Evolutionary conservation across 78 protist species (phyloP).

Genomic region (Mantamonas sphyraenae): DNA sequence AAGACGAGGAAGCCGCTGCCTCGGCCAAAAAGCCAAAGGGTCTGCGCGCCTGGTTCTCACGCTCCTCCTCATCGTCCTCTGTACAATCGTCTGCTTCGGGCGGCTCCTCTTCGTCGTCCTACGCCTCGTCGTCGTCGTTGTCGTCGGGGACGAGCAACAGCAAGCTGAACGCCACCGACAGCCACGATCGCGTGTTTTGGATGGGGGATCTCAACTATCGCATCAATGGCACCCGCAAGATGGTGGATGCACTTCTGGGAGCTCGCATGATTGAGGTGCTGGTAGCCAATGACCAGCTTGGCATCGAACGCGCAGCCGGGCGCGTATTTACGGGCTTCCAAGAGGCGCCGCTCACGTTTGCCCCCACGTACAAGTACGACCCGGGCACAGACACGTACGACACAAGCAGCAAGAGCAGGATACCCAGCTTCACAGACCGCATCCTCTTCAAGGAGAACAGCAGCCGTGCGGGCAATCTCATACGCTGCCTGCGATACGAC

Average conservation of each 20-base stretch:
- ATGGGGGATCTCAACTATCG: constrained; percentile 58
- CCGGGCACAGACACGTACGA: constrained; percentile 49
- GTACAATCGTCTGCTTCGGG: no score
- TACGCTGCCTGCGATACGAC: no score
- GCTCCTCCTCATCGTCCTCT: no score
- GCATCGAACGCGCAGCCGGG: neutral
- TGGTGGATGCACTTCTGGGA: neutral
- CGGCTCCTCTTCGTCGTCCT: neutral
- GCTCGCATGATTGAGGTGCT: neutral
- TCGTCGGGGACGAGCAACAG: no score
- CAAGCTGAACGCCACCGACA: no score
- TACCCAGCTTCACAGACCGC: constrained; percentile 69
- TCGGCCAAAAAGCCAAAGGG: no score
- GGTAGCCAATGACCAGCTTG: constrained; percentile 2
- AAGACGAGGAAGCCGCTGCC: no score
- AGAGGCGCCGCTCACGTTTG: constrained; percentile 37
- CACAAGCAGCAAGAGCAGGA: constrained; percentile 53
- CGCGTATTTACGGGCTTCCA: constrained; percentile 60
- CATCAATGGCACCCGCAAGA: constrained; percentile 7
- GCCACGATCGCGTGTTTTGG: constrained; percentile 20
- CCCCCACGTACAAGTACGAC: constrained; percentile 72
- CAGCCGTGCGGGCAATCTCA: no score
- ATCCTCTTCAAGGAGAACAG: no score
- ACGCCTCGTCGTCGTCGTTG: neutral
- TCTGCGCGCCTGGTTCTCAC: no score